Conservation (phyloP, 2,329 filamentous ascomycete genomes). For the Plectosphaerella plurivora region DNA sequence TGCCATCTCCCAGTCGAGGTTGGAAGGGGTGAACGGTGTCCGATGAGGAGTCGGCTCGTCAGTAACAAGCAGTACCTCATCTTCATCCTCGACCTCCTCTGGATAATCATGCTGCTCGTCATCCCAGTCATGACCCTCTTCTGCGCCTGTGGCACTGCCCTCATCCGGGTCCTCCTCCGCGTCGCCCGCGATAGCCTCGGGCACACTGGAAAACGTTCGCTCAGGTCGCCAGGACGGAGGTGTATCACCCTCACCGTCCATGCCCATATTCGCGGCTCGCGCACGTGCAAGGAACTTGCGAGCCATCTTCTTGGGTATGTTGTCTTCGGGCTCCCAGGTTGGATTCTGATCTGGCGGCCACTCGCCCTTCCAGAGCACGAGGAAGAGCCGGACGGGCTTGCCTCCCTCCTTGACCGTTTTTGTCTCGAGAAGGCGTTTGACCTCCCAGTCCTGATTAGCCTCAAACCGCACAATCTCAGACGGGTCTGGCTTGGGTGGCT, state of each 20-base stretch:
- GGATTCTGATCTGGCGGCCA: constrained; percentile 54
- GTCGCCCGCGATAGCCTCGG: constrained; percentile 24
- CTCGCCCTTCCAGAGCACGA: constrained; percentile 52
- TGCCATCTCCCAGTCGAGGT: constrained; percentile 5
- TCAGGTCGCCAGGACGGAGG: constrained; percentile 6
- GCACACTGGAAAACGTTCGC: constrained; percentile 26
- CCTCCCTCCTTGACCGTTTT: constrained; percentile 30
- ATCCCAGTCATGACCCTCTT: constrained; percentile 17
- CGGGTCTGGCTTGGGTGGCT: background rate
- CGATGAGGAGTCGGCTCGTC: constrained; percentile 13
- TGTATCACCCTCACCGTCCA: constrained; percentile 3
- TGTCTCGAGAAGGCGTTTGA: constrained; percentile 40
- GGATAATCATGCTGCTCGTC: constrained; percentile 1
- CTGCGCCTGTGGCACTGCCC: constrained; percentile 21
- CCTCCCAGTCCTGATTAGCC: constrained; percentile 30
- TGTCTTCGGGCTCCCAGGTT: constrained; percentile 53
- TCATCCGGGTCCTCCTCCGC: constrained; percentile 15
- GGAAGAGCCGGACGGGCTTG: constrained; percentile 36
- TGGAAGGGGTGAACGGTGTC: constrained; percentile 11
- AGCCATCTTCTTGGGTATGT: constrained; percentile 38
- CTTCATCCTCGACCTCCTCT: background rate
- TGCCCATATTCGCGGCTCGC: constrained; percentile 17
- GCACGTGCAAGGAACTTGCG: constrained; percentile 31
- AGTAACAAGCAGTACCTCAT: constrained; percentile 19
- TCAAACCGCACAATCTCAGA: background rate